Evolutionary conservation across 192 early-diverging fungal species (phyloP), one percentile per base, ranked within the genome.

Genomic region (Diversispora eburnea): DNA sequence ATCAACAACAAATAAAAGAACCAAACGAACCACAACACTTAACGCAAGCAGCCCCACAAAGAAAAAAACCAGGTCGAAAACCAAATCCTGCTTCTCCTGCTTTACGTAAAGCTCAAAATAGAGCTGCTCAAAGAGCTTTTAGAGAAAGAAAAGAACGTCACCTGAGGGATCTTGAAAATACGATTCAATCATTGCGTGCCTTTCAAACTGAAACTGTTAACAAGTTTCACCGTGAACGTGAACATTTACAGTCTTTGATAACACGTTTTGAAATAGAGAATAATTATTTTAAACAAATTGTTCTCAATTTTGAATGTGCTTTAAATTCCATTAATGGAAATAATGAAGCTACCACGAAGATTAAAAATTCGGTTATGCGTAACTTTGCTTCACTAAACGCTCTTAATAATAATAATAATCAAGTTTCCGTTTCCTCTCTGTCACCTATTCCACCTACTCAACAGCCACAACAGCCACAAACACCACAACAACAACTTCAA

Each of bases 121-220:
- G 94, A 6, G 92, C 92, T 9, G 94, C 94, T 0, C 94, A 95
- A 78, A 84, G 93, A 9, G 94, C 93, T 3, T 95, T 95, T 77
- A 89, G 94, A 51, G 93, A 95, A 79, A 84, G 94, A 66, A 92
- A 91, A 70, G 88, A 93, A 73, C 83, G 84, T 45, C 91, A 95
- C 70, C 78, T 93, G 25, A 78, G 87, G 59, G 83, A 89, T 22
- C 82, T 95, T 3, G 94, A 95, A 81, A 86, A 81, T 48, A 84
- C 87, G 52, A 90, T 93, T 61, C 81, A 87, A 73, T 84, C 84
- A 39, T 81, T 94, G 56, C 83, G 88, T 19, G 86, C 89, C 41
- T 80, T 80, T n/a, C 82, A 83, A 41, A 79, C 86, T 65, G 78
- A 81, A 60, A 76, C 85, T 12, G 52, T 42, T 5, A 12, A 71